Evolutionary conservation across 2,329 filamentous ascomycete species (phyloP), one percentile per base, ranked within the genome.

Genomic region (Neonectria punicea): DNA sequence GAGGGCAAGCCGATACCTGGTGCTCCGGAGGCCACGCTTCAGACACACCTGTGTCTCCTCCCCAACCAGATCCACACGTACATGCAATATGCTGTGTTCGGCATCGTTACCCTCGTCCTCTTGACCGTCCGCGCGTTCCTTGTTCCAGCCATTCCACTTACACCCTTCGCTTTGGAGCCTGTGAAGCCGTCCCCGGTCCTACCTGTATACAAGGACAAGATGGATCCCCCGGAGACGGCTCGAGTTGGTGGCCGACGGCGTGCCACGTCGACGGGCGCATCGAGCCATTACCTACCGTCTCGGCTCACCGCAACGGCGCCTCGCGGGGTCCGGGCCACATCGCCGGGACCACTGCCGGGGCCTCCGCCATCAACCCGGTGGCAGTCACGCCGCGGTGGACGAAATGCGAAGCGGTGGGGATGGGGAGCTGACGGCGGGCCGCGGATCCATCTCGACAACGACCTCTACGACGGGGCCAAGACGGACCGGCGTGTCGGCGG

Each of bases 31-130:
- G 77, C 78, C 4, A 98, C 95, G 0, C 80, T 97, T 4, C 93
- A 98, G 80, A 96, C 93, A 1, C 93, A 97, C 69, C 87, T 98
- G 2, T 99, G 96, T 76, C 86, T 99, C 2, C 85, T 98, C 9
- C 96, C 96, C 0, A 93, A 95, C 77, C 94, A 98, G 78, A 83
- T 98, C 11, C 87, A 87, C 54, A 94, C 94, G 7, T 97, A 95
- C 79, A 89, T 96, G 66, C 87, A 88, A 61, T 99, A 99, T 76
- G 88, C 84, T 36, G 81, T 86, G 30, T 83, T 96, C 16, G 82
- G 91, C 1, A 83, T 85, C 20, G 70, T 89, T 5, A 84, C 82
- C 22, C 49, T 89, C 13, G 74, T 85, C 14, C 66, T 86, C 5
- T 81, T 91, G 7, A 77, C 81, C 49, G 77, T 85, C 8, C 83